Evolutionary conservation across 2,329 filamentous ascomycete species (phyloP), one percentile per base, ranked within the genome.

Genomic region (Aureobasidium sp.): DNA sequence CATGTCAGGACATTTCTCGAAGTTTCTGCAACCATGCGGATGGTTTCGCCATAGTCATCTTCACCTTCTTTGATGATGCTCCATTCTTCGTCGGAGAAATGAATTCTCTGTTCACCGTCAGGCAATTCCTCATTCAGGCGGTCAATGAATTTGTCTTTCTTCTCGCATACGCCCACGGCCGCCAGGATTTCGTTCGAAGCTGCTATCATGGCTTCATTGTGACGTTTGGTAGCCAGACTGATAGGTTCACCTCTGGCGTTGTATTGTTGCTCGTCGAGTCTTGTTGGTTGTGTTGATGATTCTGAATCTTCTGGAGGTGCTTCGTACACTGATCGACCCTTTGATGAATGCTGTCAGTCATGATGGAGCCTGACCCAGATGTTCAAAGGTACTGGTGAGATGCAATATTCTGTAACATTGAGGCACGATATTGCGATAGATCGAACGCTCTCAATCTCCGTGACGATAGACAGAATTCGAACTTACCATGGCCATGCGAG

Each of bases 161-260:
- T 69, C 65, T 78, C 75, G 0, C 79, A 74, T 0, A 79, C 76
- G 21, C 77, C 77, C 10, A 79, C 75, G 0, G 77, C 73, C 21
- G 73, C 75, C 5, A 79, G 70, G 1, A 78, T 73, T 63, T 78
- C 75, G 47, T 80, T 80, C 60, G 78, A 75, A 8, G 77, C 77
- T 57, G 73, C 71, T 55, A 77, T 70, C 38, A 77, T 68, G 29
- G 68, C 69, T 35, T 74, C 69, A 35, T 74, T 74, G 57, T 74
- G 71, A 6, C 70, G 69, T 29, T 72, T 73, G 11, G 74, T 73
- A 37, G 68, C 66, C 11, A 74, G 71, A 55, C 77, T 78, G 65
- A 74, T 67, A 4, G 77, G 76, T 42, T 74, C 73, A 19, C 76
- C 77, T 61, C 74, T 74, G 40, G 71, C 67, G 63, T 79, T 75